phyloP scores from a whole-genome alignment of 1,139 yeast species.

The Geotrichum carabidarum region DNA sequence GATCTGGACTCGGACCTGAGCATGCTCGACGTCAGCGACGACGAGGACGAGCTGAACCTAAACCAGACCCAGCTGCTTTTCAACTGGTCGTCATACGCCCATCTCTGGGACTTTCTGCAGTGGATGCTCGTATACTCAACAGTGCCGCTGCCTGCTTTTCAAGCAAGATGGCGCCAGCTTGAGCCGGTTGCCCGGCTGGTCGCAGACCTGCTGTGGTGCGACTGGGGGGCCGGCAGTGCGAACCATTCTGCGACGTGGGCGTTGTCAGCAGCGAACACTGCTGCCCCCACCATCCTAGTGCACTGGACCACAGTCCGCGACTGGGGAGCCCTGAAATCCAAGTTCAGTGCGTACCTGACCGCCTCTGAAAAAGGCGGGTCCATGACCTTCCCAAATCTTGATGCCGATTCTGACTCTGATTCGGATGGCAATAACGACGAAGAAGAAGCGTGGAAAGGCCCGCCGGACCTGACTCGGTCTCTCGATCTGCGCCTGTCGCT shows the following conservation, averaged over 20 bases:
- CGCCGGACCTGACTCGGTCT: too few species aligned
- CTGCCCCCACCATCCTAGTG: neutral
- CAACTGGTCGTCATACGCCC: neutral
- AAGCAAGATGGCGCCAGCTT: constrained; percentile 5
- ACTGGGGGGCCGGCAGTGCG: neutral
- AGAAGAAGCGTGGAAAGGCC: too few species aligned
- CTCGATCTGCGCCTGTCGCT: too few species aligned
- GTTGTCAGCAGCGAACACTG: too few species aligned
- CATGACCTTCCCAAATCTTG: neutral
- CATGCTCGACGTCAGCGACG: neutral
- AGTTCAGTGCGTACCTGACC: neutral
- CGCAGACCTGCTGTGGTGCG: neutral
- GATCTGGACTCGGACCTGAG: neutral
- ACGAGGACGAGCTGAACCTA: neutral
- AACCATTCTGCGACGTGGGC: neutral
- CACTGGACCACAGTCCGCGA: constrained; percentile 5
- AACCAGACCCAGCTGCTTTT: neutral
- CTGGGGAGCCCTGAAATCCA: neutral
- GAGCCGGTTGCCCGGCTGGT: neutral
- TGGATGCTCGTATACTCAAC: constrained; percentile 7
- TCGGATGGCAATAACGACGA: too few species aligned
- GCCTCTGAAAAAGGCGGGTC: neutral
- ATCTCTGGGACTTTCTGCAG: neutral
- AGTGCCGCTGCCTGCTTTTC: neutral
- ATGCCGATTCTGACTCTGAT: neutral